phyloP scores from a whole-genome alignment of 2,329 filamentous ascomycete genomes.

The Phaeoacremonium minimum region DNA sequence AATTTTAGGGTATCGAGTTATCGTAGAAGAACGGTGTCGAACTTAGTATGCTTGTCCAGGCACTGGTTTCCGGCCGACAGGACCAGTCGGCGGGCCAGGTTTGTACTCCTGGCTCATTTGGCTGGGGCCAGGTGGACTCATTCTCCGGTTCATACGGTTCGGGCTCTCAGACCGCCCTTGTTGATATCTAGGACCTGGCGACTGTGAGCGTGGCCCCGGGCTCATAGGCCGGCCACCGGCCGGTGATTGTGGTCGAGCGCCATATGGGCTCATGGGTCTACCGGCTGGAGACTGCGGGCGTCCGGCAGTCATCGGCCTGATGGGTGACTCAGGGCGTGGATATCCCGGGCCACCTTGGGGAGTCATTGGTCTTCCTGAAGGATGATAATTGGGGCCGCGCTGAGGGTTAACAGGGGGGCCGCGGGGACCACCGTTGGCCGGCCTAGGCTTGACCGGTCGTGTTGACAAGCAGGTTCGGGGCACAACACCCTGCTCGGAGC shows the following conservation, averaged over 20 bases:
- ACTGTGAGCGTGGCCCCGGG: constrained; percentile 24
- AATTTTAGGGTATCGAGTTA: too few species aligned
- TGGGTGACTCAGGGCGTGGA: constrained; percentile 28
- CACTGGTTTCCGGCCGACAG: constrained; percentile 51
- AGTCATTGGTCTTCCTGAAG: constrained; percentile 32
- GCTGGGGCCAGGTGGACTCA: constrained; percentile 38
- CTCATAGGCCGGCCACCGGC: constrained; percentile 27
- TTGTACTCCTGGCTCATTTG: constrained; percentile 35
- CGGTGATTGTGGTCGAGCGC: constrained; percentile 26
- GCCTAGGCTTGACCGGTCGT: constrained; percentile 82
- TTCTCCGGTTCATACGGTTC: constrained; percentile 32
- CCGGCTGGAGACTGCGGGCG: constrained; percentile 37
- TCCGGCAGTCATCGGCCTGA: constrained; percentile 19
- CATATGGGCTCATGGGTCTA: constrained; percentile 23
- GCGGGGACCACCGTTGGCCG: constrained; percentile 44
- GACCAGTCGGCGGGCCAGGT: constrained; percentile 27
- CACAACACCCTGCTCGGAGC: constrained; percentile 86
- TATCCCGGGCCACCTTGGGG: constrained; percentile 26
- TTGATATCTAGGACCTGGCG: constrained; percentile 26
- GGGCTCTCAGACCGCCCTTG: too few species aligned
- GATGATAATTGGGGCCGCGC: constrained; percentile 24
- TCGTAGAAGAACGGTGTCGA: too few species aligned
- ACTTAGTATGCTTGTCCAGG: constrained; percentile 47
- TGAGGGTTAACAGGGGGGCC: constrained; percentile 50
- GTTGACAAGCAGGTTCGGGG: constrained; percentile 92